phyloP scores from a whole-genome alignment of 805 yeast species.

The Wickerhamomyces xylosicus region DNA sequence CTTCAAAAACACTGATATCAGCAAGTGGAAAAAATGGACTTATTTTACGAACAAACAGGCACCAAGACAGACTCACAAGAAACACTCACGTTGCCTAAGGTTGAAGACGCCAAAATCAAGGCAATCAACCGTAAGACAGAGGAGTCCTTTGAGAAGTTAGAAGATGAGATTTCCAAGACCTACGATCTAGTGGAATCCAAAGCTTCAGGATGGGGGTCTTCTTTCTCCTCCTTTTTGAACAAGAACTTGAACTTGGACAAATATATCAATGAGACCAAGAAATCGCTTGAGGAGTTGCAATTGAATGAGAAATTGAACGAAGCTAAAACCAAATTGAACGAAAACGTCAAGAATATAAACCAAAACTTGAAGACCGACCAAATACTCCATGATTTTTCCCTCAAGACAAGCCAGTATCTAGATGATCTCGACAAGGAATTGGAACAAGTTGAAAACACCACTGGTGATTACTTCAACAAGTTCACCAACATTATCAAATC shows the following conservation, averaged over 20 bases:
- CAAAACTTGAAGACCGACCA: slow-evolving; percentile 7
- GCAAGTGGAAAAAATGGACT: no score
- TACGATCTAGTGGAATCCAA: slow-evolving; percentile 34
- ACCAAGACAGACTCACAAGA: slow-evolving; percentile 10
- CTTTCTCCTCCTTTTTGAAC: slow-evolving; percentile 22
- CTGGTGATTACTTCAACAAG: slow-evolving; percentile 47
- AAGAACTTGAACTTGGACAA: slow-evolving; percentile 26
- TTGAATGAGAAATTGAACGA: slow-evolving; percentile 10
- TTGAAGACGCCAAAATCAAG: slow-evolving; percentile 10
- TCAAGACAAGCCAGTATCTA: slow-evolving; percentile 48
- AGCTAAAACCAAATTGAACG: slow-evolving; percentile 6
- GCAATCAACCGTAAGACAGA: slow-evolving; percentile 38
- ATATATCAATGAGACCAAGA: slow-evolving; percentile 17
- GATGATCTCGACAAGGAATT: slow-evolving; percentile 67
- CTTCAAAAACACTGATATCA: no score
- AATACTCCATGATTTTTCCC: slow-evolving; percentile 7
- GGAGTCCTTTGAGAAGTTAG: slow-evolving; percentile 38
- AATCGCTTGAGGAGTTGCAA: slow-evolving; percentile 14
- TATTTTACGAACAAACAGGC: slow-evolving; percentile 10
- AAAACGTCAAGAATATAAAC: slow-evolving; percentile 8
- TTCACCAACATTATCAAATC: slow-evolving; percentile 46
- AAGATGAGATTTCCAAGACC: slow-evolving; percentile 40
- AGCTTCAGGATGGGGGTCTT: slow-evolving; percentile 25
- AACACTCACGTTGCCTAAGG: slow-evolving; percentile 8
- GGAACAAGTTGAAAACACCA: slow-evolving; percentile 62